Percentiles rank a stretch among this genome's conserved stretches.
Conservation (phyloP, 345 rosid genomes). For the Eucalyptus pauciflora region DNA sequence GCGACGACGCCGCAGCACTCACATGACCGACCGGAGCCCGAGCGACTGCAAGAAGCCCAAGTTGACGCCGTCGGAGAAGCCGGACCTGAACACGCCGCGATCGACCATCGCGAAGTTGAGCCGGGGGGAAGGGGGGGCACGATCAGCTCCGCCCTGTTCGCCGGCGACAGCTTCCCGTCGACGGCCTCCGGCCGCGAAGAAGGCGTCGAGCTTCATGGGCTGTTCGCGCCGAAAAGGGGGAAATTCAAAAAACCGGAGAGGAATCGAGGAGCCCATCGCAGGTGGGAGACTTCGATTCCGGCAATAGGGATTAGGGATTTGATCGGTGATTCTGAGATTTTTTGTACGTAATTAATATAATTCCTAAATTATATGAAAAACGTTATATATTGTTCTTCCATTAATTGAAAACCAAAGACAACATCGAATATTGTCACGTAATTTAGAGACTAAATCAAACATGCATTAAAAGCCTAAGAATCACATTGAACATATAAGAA, state of each 20-base stretch:
- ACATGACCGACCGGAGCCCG: constrained; percentile 62
- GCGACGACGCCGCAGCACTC: background rate
- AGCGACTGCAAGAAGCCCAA: constrained; percentile 52
- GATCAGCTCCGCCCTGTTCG: constrained; percentile 2
- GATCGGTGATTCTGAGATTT: no score
- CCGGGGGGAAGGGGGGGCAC: constrained; percentile 31
- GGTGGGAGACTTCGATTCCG: no score
- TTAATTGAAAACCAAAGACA: no score
- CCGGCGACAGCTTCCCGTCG: background rate
- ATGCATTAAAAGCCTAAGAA: fast-evolving
- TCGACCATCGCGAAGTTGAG: constrained; percentile 66
- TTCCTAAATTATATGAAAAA: no score
- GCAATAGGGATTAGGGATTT: no score
- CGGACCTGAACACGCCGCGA: constrained; percentile 56
- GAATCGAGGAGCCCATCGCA: no score
- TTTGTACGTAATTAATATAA: no score
- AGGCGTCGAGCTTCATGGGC: background rate
- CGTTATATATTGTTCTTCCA: fast-evolving
- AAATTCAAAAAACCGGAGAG: no score
- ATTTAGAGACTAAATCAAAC: no score
- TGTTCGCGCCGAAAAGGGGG: no score
- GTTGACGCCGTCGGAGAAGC: constrained; percentile 57
- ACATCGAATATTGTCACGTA: no score
- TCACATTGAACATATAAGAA: fast-evolving
- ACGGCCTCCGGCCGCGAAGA: background rate